Base-by-base conservation (phyloP, 164 flowering plant species). In the Cinnamomum micranthum region DNA sequence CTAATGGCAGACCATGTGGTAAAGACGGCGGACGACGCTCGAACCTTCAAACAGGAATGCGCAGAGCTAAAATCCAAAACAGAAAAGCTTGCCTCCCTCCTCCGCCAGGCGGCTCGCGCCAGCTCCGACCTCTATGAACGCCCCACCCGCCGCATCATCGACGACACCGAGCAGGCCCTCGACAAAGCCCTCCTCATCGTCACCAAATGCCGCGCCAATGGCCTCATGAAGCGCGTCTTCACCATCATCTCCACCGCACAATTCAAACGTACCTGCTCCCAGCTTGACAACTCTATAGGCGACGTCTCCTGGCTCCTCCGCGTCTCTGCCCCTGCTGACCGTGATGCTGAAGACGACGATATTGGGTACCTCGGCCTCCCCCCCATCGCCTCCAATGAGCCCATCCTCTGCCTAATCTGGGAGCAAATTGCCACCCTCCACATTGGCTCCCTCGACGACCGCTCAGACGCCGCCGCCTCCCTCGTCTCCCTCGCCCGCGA, bases 221-320 rank as follows among this genome's bases (percentile, higher is more conserved):
- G 90, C 33, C 12, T 93, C 68, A 64, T 90, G 80, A 88, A 86
- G 70, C 84, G 95, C 3, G 70, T 91, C 50, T 92, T 93, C 86
- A 92, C 98, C 81, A 89, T 93, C 72, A 89, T 90, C 70, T 97
- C 96, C 22, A 75, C 85, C 0, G 89, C 90, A 0, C 87, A 93
- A 2, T 91, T 93, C 75, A 77, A 88, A 47, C 90, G 91, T 74
- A 88, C 76, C 28, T 74, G 84, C 2, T 65, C 85, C 55, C 91
- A 88, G 83, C 87, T 93, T 1, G 96, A 90, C 80, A 93, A 93
- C 52, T 91, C 93, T n/a, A 86, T 91, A 65, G 97, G 92, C 9
- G 95, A 93, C 71, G 89, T 94, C 5, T 82, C 94, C 13, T 92
- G 98, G 98, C 89, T 94, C 41, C 86, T 94, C 50, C 85, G 93